Evolutionary conservation across 176 grass and related monocot species (phyloP).

Genomic region (Oropetium thomaeum): DNA sequence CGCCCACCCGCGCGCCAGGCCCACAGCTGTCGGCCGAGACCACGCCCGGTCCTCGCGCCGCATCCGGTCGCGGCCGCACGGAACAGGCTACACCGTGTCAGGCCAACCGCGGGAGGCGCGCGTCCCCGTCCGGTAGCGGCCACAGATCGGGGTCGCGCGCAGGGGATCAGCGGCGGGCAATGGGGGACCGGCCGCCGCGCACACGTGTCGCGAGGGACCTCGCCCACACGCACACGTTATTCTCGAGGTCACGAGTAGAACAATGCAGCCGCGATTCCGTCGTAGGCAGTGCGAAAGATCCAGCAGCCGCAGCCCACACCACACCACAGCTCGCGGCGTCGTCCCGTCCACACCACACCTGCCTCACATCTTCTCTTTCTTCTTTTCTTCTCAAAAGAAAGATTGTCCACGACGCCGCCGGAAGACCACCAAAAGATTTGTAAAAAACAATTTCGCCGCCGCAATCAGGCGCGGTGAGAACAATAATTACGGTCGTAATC

Average conservation of each 20-base stretch:
- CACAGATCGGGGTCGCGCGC: neutral
- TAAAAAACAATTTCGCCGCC: conserved; percentile 3
- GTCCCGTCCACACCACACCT: conserved; percentile 41
- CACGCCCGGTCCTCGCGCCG: conserved; percentile 36
- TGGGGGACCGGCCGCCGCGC: conserved; percentile 31
- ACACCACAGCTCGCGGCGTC: neutral
- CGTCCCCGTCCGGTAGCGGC: rapidly evolving
- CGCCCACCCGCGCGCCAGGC: conserved; percentile 30
- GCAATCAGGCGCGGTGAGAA: neutral
- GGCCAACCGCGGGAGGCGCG: neutral
- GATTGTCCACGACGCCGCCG: conserved; percentile 20
- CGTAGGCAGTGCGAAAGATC: conserved; percentile 26
- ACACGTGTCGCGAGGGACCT: conserved; percentile 28
- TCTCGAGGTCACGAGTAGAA: conserved; percentile 36
- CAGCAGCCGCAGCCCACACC: conserved; percentile 11
- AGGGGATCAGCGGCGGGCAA: conserved; percentile 2
- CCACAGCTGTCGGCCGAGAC: conserved; percentile 47
- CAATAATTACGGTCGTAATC: neutral
- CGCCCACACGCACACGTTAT: conserved; percentile 48
- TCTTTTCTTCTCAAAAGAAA: neutral
- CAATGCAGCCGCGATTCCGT: conserved; percentile 32
- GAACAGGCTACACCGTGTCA: neutral
- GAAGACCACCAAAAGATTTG: neutral
- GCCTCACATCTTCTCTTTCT: neutral
- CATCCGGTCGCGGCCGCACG: neutral